Evolutionary conservation across 495 filamentous ascomycete genomes (phyloP), one percentile per base, ranked within the genome.

Genomic region (Wilcoxina mikolae): DNA sequence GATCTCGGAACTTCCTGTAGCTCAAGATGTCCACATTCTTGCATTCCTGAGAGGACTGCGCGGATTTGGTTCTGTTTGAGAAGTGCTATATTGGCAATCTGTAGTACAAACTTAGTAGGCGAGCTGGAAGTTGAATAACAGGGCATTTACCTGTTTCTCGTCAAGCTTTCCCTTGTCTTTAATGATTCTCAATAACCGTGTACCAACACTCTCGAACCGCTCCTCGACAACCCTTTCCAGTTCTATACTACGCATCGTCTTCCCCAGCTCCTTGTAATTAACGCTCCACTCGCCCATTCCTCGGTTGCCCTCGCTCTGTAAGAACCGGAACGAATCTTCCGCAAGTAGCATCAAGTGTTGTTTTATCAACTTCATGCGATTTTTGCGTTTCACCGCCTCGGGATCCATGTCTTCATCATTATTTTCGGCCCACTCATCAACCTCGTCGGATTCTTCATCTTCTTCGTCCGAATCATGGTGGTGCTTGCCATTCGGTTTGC

Each of bases 1-100:
- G 95, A 90, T 42, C 81, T 81, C 3, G 91, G 91, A 0, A 96
- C 81, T 71, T 99, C 91, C 65, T 96, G 93, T 9, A 88, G 72
- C 55, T 95, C 84, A 17, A 94, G 75, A 55, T 89, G 82, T 3
- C 91, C 90, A 24, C 78, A 76, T 59, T 80, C 77, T 56, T 94
- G 84, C 75, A 99, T 83, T 53, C 76, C 76, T 1, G 81, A 77
- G 61, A 96, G 79, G 55, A 85, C 81, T 52, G 82, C 76, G 12
- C 90, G 87, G 42, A 94, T 73, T 43, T 91, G 82, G 50, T 84
- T 81, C 62, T 86, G 83, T 23, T 78, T 79, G 58, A 94, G 76
- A 53, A 96, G 74, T 52, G 79, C 81, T 53, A 85, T 72, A 31
- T 78, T 78, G 26, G 81, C 76, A 7, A 95, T 69, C 64, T 66